Evolutionary conservation across 352 stramenopile genomes (phyloP).

Genomic region (Saprolegnia parasitica): DNA sequence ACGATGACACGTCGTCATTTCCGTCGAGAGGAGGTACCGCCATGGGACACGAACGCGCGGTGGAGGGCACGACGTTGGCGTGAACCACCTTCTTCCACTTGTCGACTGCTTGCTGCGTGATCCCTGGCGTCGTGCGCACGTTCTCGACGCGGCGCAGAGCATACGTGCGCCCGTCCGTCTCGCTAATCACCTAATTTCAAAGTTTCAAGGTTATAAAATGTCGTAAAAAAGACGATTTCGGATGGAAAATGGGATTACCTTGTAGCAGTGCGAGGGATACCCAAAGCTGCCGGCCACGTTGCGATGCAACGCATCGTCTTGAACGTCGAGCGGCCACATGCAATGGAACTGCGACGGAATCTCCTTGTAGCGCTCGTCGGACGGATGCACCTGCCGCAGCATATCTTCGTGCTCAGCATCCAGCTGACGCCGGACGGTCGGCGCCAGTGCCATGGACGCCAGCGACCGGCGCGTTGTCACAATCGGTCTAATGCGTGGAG

Average conservation of each 20-base stretch:
- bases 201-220: too few species aligned
- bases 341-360: conserved; percentile 30
- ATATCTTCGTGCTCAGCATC: conserved; percentile 28
- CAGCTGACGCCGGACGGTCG: conserved; percentile 17
- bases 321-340: conserved; percentile 28
- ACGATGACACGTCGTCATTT: background rate
- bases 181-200: conserved; percentile 25
- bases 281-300: conserved; percentile 56
- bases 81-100: conserved; percentile 43
- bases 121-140: conserved; percentile 49
- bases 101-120: conserved; percentile 29
- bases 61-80: conserved; percentile 61
- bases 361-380: conserved; percentile 30
- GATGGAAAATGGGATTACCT: conserved; percentile 47
- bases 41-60: conserved; percentile 69
- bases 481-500: background rate
- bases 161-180: conserved; percentile 68
- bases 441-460: conserved; percentile 24
- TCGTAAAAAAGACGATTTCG: background rate
- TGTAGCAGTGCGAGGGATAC: conserved; percentile 70
- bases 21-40: conserved; percentile 33
- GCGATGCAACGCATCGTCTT: conserved; percentile 7
- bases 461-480: conserved; percentile 23
- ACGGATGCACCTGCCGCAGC: conserved; percentile 27
- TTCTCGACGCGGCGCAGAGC: conserved; percentile 78